Base-by-base conservation (phyloP, 2,329 filamentous ascomycete genomes). In the Purpureocillium takamizusanense region DNA sequence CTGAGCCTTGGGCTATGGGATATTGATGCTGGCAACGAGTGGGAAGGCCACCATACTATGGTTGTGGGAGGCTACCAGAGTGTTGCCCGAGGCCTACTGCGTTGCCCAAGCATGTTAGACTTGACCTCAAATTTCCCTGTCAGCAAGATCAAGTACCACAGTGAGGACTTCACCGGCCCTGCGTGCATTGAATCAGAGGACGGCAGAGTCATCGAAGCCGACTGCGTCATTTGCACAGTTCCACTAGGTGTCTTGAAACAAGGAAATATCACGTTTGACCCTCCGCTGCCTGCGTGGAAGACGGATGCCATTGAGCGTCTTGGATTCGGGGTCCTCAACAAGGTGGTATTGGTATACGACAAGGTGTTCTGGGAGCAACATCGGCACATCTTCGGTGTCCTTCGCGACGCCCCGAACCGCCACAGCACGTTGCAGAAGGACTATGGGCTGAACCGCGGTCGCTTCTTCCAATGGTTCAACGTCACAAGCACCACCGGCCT, bases 401-500 rank as follows among this genome's bases (percentile, higher is more conserved):
- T 98, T 31, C 82, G 89, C 41, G 80, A 86, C 47, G 80, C 89
- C 3, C 67, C 72, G 16, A 75, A 78, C 42, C 67, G 72, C 4
- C 72, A 79, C 40, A 94, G 87, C 53, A 71, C 89, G 39, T 70
- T 80, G 33, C 87, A 94, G 52, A 74, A 76, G 36, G 85, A 95
- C 47, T 97, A 97, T 53, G 70, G 79, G 5, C 68, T 74, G 4
- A 81, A 79, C 44, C 78, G 90, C 38, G 90, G 90, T n/a, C 82
- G 89, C 17, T 95, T 95, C 62, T 98, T 97, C 53, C 78, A 98
- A 50, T 97, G 95, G 76, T 97, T 95, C 76, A 97, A 98, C 52
- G 87, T 88, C 39, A 83, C 88, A 43, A 86, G 87, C 49, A 94
- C 86, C 3, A 88, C 85, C 33, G 94, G 94, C 1, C 69, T 94